Conservation (phyloP, 2,329 filamentous ascomycete genomes). For the Colletotrichum gloeosporioides region DNA sequence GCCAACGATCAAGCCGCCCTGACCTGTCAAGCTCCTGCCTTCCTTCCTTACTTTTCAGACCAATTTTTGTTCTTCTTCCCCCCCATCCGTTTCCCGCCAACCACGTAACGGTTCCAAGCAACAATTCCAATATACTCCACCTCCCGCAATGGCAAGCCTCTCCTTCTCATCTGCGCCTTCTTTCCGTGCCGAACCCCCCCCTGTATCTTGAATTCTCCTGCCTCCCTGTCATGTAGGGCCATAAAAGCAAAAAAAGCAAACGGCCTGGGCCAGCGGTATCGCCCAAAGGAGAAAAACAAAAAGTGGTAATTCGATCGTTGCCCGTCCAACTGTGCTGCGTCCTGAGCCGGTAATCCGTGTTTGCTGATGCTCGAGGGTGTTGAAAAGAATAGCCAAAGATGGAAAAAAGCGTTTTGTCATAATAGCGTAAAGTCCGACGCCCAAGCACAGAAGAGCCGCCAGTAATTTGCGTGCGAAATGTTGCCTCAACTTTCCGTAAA, state of each 20-base stretch:
- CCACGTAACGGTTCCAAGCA: neutral
- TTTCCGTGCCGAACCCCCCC: neutral
- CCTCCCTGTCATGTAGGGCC: neutral
- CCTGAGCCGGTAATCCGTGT: neutral
- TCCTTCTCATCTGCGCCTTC: neutral
- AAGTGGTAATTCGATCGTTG: neutral
- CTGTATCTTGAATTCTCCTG: neutral
- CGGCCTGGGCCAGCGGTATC: neutral
- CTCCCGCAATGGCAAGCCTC: neutral
- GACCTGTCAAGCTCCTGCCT: neutral
- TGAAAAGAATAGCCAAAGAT: neutral
- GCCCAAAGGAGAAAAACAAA: neutral
- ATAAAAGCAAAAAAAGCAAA: neutral
- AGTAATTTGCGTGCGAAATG: neutral
- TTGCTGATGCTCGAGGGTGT: neutral
- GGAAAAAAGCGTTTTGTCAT: constrained; percentile 6
- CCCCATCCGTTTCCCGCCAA: neutral
- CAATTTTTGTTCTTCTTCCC: neutral
- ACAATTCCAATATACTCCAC: neutral
- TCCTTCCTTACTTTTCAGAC: neutral
- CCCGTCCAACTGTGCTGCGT: neutral
- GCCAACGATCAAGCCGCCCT: neutral
- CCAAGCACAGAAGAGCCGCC: neutral
- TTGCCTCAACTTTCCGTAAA: neutral
- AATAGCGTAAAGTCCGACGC: constrained; percentile 4